Evolutionary conservation across 2,329 filamentous ascomycete species (phyloP).

Genomic region (Colletotrichum theobromicola): DNA sequence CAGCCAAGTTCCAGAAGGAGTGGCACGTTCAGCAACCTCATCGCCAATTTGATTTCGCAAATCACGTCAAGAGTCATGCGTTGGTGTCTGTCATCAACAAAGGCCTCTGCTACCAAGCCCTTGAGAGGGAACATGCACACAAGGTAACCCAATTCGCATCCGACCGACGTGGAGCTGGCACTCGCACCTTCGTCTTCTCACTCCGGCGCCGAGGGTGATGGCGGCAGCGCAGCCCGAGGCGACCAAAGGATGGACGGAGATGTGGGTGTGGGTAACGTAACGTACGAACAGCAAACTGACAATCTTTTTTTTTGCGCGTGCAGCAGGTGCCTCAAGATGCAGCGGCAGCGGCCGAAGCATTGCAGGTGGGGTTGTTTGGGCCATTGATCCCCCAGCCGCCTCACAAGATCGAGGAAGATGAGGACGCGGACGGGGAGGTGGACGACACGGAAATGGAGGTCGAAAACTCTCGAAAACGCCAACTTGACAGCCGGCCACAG

Average conservation of each 20-base stretch:
- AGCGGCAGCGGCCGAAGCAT: slow-evolving; percentile 49
- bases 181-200: slow-evolving; percentile 1
- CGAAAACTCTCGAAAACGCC: slow-evolving; percentile 57
- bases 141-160: slow-evolving; percentile 45
- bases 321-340: slow-evolving; percentile 54
- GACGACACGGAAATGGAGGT: slow-evolving; percentile 42
- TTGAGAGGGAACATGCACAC: slow-evolving; percentile 60
- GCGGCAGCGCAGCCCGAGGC: neutral
- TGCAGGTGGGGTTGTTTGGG: slow-evolving; percentile 62
- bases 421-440: slow-evolving; percentile 38
- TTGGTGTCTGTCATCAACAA: slow-evolving; percentile 68
- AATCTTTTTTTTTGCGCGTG: slow-evolving; percentile 33
- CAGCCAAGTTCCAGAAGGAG: slow-evolving; percentile 71
- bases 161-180: neutral
- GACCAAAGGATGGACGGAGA: slow-evolving; percentile 21
- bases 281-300: slow-evolving; percentile 38
- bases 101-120: slow-evolving; percentile 65
- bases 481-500: slow-evolving; percentile 48
- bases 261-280: neutral
- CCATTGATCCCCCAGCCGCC: slow-evolving; percentile 54
- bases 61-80: slow-evolving; percentile 68
- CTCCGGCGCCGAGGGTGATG: slow-evolving; percentile 21
- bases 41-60: slow-evolving; percentile 67
- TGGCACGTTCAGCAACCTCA: slow-evolving; percentile 69
- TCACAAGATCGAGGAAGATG: slow-evolving; percentile 41